Evolutionary conservation across 768 basidiomycete species (phyloP), one percentile per base, ranked within the genome.

Genomic region (Podaxis sp.): DNA sequence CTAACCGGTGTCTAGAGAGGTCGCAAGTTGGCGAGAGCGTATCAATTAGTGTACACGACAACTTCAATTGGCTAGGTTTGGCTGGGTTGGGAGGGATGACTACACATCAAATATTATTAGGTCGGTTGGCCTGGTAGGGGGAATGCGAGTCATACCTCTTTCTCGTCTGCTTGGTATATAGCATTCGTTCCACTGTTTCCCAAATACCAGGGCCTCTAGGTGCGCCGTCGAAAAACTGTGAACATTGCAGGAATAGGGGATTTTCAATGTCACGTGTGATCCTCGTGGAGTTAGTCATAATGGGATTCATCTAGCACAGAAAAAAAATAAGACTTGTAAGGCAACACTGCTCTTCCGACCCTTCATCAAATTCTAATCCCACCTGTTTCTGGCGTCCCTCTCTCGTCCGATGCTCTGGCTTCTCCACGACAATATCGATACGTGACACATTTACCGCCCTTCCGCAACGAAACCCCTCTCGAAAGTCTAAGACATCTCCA

Each of bases 201-300:
- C 71, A 76, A 65, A 73, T 70, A 51, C 73, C 71, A 1, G 62
- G 48, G 5, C 70, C 23, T 2, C 2, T 23, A 23, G 23, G 23
- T 23, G 23, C 23, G 23, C 23, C 23, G 23, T 23, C 23, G 23
- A 23, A 23, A 23, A 23, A 23, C 23, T 23, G 1, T 23, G 23
- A 23, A 23, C 2, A 2, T 2, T 23, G 23, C 23, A 23, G 23
- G 23, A 23, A 23, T 23, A 23, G 70, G 10, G 50, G 40, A 61
- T 76, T 71, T 11, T 51, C 38, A 21, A 21, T 21, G 21, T 21
- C 21, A 21, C 21, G 21, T 21, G 21, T 21, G 21, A 21, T 1
- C 21, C 21, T 23, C 23, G 23, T 23, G 23, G 23, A 23, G 23
- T 23, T 23, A 23, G 23, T 23, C 28, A 32, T 9, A 32, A 2